Percentiles rank a stretch among this genome's conserved stretches.
Evolutionary conservation across 257 asterid genomes (phyloP).

Genomic region (Capsicum rhomboideum): DNA sequence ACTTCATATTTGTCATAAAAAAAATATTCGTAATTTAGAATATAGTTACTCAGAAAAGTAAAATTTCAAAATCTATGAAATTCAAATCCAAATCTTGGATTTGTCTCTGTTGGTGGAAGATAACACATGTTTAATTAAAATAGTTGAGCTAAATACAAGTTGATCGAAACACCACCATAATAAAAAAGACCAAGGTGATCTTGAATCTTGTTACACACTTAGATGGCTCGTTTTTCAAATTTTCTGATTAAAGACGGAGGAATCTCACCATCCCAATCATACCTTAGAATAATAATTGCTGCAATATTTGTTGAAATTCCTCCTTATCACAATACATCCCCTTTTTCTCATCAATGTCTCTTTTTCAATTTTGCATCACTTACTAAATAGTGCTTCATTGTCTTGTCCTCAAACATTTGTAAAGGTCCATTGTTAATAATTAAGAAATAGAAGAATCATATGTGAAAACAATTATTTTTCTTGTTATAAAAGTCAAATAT

Average conservation of each 20-base stretch:
- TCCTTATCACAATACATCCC: neutral
- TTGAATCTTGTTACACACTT: neutral
- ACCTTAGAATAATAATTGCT: neutral
- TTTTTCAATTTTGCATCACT: neutral
- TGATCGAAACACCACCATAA: neutral
- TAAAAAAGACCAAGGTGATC: neutral
- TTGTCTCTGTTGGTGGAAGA: neutral
- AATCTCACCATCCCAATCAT: neutral
- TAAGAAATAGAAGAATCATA: neutral
- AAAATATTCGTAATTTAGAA: too few relatives aligned
- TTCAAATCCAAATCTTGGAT: neutral
- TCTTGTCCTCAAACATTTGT: neutral
- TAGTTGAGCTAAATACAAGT: neutral
- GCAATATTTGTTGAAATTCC: neutral
- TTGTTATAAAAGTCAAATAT: neutral
- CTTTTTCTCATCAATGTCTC: neutral
- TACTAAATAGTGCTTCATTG: neutral
- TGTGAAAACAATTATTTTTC: neutral
- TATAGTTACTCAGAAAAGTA: neutral
- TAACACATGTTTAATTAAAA: neutral
- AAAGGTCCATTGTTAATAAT: neutral
- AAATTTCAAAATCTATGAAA: neutral
- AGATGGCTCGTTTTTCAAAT: neutral
- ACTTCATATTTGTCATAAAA: too few relatives aligned
- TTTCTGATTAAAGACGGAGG: rapidly evolving